phyloP scores from a whole-genome alignment of 2,329 filamentous ascomycete species.

The Fusarium ramigenum region DNA sequence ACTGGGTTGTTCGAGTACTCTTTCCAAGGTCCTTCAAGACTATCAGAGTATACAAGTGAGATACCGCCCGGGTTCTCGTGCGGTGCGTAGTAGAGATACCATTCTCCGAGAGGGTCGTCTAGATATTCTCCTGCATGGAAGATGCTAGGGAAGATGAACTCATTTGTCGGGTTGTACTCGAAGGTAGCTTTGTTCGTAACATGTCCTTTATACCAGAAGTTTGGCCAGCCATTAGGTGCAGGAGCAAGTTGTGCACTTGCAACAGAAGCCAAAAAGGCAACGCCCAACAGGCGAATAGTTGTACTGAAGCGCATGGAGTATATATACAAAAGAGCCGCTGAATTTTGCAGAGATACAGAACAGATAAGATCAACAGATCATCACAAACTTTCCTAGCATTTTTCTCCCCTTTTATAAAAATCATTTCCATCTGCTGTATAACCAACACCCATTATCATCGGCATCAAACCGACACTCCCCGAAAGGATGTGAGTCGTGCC shows the following conservation, averaged over 20 bases:
- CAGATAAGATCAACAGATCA: neutral
- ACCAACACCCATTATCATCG: neutral
- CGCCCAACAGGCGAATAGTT: neutral
- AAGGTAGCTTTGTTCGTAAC: slow-evolving; percentile 34
- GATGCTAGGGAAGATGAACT: slow-evolving; percentile 41
- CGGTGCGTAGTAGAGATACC: slow-evolving; percentile 44
- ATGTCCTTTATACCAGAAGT: slow-evolving; percentile 33
- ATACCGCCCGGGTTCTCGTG: slow-evolving; percentile 42
- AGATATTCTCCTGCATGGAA: slow-evolving; percentile 39
- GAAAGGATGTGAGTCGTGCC: slow-evolving; percentile 7
- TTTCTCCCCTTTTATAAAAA: neutral
- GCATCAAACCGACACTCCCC: slow-evolving; percentile 29
- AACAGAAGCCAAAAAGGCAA: neutral
- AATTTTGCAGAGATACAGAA: neutral
- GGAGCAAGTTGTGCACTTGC: slow-evolving; percentile 4
- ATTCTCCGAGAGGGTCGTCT: slow-evolving; percentile 30
- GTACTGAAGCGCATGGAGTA: neutral
- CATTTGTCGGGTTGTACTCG: slow-evolving; percentile 40
- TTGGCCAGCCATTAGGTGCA: slow-evolving; percentile 32
- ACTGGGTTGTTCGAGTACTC: slow-evolving; percentile 14
- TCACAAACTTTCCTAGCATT: fast-evolving
- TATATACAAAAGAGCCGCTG: neutral
- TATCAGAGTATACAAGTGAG: slow-evolving; percentile 34
- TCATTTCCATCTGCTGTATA: neutral
- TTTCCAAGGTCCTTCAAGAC: slow-evolving; percentile 18